Evolutionary conservation across 768 basidiomycete species (phyloP).

Genomic region (Russula earlei): DNA sequence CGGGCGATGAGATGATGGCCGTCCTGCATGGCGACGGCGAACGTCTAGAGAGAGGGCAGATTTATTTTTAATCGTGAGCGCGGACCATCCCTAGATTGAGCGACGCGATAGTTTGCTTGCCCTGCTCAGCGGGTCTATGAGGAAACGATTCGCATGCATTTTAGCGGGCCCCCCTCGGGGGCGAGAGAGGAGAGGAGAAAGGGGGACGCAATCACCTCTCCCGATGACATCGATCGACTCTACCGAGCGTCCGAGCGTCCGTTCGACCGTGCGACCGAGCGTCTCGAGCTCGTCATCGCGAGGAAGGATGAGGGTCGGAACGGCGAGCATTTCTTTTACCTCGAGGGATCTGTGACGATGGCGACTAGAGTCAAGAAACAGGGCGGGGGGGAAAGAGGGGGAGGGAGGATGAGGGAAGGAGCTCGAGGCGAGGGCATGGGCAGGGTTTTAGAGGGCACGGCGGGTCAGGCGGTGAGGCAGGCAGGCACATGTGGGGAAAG

Average conservation of each 20-base stretch:
- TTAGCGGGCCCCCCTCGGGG: neutral
- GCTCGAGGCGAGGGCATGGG: too few relatives aligned
- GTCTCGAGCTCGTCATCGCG: conserved; percentile 19
- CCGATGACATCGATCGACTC: conserved; percentile 21
- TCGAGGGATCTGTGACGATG: neutral
- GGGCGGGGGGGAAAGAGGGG: neutral
- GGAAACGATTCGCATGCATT: neutral
- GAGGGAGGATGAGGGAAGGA: neutral
- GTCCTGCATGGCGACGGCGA: conserved; percentile 21
- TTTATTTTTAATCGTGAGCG: conserved; percentile 10
- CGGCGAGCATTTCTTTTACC: neutral
- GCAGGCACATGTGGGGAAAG: too few relatives aligned
- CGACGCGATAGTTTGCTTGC: neutral
- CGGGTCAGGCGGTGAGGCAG: too few relatives aligned
- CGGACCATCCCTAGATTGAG: neutral
- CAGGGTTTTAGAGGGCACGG: too few relatives aligned
- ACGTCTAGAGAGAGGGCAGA: conserved; percentile 15
- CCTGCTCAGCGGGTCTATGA: conserved; percentile 10
- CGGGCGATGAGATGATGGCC: conserved; percentile 21
- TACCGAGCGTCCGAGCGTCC: conserved; percentile 14
- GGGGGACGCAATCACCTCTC: conserved; percentile 20
- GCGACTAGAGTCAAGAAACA: neutral
- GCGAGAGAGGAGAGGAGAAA: neutral
- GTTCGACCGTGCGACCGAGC: conserved; percentile 19
- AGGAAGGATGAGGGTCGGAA: conserved; percentile 8